phyloP scores from a whole-genome alignment of 805 yeast genomes.

The Wickerhamomyces alni region DNA sequence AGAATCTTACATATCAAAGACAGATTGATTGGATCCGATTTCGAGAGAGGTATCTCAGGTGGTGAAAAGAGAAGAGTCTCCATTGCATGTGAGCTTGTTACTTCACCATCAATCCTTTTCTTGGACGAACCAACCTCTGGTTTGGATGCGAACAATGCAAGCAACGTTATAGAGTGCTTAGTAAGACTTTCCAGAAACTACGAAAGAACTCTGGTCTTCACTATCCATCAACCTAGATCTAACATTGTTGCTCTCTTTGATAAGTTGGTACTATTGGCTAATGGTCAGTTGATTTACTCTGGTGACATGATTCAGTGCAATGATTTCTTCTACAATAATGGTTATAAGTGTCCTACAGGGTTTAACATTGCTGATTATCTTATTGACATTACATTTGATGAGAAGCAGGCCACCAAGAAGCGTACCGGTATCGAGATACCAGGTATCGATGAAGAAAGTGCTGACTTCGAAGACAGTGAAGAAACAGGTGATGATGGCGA shows the following conservation, averaged over 20 bases:
- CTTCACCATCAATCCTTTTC: conserved; percentile 78
- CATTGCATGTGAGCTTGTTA: conserved; percentile 88
- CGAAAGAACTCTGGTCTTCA: conserved; percentile 82
- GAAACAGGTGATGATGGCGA: conserved; percentile 23
- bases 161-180: conserved; percentile 80
- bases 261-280: conserved; percentile 69
- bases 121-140: conserved; percentile 96
- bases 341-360: conserved; percentile 80
- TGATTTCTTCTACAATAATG: conserved; percentile 68
- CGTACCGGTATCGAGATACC: conserved; percentile 8
- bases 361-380: conserved; percentile 91
- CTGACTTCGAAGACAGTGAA: conserved; percentile 20
- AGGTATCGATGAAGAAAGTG: conserved; percentile 26
- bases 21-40: conserved; percentile 81
- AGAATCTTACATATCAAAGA: conserved; percentile 81
- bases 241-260: conserved; percentile 92
- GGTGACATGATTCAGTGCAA: conserved; percentile 76
- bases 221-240: conserved; percentile 96
- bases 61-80: conserved; percentile 91
- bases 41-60: conserved; percentile 87
- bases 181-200: conserved; percentile 74
- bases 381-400: conserved; percentile 81
- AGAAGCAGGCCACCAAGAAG: conserved; percentile 11
- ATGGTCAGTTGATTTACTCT: conserved; percentile 81
- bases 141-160: conserved; percentile 88